A percentile compares a stretch with the other conserved stretches of the same genome.
phyloP scores from a whole-genome alignment of 208 protist species.

The Leishmania tarentolae region DNA sequence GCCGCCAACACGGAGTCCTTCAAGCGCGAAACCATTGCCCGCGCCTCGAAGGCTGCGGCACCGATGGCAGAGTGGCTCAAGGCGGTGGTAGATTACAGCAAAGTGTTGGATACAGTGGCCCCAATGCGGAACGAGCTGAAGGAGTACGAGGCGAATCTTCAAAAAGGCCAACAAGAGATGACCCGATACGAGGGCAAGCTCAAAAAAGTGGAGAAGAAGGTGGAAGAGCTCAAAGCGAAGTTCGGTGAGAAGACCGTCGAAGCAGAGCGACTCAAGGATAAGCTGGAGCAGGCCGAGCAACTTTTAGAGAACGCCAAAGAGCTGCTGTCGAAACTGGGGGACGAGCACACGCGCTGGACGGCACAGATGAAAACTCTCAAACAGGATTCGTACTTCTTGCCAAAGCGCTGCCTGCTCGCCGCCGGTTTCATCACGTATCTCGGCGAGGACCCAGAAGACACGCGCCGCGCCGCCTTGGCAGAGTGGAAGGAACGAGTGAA shows the following conservation, averaged over 20 bases:
- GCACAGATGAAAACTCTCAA: conserved; percentile 85
- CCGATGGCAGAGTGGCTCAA: conserved; percentile 98
- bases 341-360: conserved; percentile 95
- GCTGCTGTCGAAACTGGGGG: conserved; percentile 95
- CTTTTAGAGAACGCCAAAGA: conserved; percentile 88
- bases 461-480: conserved; percentile 56
- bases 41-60: conserved; percentile 94
- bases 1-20: conserved; percentile 89
- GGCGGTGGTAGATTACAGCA: conserved; percentile 96
- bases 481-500: conserved; percentile 89
- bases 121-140: conserved; percentile 90
- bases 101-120: conserved; percentile 93
- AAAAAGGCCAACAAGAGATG: conserved; percentile 88
- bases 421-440: conserved; percentile 95
- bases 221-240: conserved; percentile 90
- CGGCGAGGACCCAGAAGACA: conserved; percentile 88
- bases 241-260: conserved; percentile 95
- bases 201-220: conserved; percentile 91
- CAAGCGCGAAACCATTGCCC: conserved; percentile 91
- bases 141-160: conserved; percentile 81
- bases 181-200: conserved; percentile 89
- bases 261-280: conserved; percentile 89
- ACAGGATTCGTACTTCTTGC: conserved; percentile 72
- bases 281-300: conserved; percentile 91
- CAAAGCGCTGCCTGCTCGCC: conserved; percentile 85